Conservation (phyloP, 495 filamentous ascomycete species). For the Aspergillus olivimuriae region DNA sequence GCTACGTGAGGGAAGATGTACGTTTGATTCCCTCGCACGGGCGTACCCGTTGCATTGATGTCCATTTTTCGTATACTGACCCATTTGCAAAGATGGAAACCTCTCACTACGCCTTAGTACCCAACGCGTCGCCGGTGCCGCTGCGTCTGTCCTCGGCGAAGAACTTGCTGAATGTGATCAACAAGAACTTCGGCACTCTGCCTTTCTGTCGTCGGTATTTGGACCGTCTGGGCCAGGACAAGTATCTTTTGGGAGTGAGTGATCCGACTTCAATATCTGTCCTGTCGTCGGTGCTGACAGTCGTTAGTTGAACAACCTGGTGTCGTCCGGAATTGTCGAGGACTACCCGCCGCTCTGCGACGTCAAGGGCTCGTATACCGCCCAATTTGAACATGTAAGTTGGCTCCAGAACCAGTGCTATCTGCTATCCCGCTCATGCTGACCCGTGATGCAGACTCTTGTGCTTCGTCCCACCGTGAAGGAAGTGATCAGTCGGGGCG, state of each 20-base stretch:
- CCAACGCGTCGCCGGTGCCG: conserved; percentile 59
- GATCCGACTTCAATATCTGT: too few relatives aligned
- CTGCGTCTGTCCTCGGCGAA: conserved; percentile 71
- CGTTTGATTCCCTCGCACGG: conserved; percentile 14
- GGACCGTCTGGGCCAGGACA: conserved; percentile 79
- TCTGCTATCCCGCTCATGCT: not conserved
- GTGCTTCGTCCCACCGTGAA: conserved; percentile 81
- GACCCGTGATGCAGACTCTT: conserved; percentile 56
- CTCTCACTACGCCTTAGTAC: conserved; percentile 67
- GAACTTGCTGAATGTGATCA: conserved; percentile 75
- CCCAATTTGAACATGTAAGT: conserved; percentile 92
- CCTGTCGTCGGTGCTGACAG: too few relatives aligned
- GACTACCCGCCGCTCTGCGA: conserved; percentile 85
- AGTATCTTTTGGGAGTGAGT: conserved; percentile 77
- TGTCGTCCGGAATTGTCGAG: conserved; percentile 77
- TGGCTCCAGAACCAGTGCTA: too few relatives aligned
- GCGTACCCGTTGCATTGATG: not conserved
- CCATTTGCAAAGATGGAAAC: conserved; percentile 47
- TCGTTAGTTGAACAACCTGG: conserved; percentile 84
- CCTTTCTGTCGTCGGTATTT: conserved; percentile 83
- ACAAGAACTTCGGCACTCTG: conserved; percentile 86
- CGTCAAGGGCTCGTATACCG: conserved; percentile 91
- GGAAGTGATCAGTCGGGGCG: conserved; percentile 87
- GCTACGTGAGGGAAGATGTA: conserved; percentile 74
- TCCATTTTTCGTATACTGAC: conserved; percentile 10